Conservation (phyloP, 2,329 filamentous ascomycete genomes). For the Sarocladiaceae sp. region DNA sequence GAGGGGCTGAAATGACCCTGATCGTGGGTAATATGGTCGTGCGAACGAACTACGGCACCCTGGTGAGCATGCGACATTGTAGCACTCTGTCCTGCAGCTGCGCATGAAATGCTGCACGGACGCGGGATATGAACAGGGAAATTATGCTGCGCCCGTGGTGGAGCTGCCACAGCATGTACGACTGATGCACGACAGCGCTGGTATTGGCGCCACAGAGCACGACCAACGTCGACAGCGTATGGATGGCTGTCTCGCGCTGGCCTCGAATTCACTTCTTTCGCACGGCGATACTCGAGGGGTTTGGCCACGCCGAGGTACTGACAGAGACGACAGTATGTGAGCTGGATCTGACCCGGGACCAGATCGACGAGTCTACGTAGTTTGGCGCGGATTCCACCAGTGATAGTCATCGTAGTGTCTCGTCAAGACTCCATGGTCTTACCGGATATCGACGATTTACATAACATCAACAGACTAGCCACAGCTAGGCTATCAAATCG, state of each 20-base stretch:
- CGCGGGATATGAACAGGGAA: not conserved
- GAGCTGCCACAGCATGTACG: not conserved
- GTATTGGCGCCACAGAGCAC: not conserved
- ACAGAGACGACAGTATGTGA: no score
- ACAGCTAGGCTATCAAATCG: no score
- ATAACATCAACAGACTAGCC: no score
- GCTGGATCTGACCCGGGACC: no score
- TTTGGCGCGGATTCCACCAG: no score
- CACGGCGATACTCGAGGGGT: no score
- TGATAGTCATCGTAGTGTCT: not conserved
- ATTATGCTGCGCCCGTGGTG: slow-evolving; percentile 2
- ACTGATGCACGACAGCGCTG: not conserved
- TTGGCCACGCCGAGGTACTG: no score
- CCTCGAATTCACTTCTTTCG: no score
- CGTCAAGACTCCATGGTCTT: not conserved
- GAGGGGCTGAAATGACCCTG: not conserved
- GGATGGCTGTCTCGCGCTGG: no score
- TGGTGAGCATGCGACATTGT: not conserved
- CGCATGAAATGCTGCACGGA: not conserved
- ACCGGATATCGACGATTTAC: no score
- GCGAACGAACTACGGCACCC: not conserved
- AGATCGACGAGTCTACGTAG: no score
- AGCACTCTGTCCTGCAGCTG: not conserved
- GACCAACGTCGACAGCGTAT: no score
- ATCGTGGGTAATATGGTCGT: not conserved